These are phyloP conservation scores for Beauveria scarabaeidicola DNA, from an alignment of 2,329 filamentous ascomycete genomes.

Conservation along the genomic window DNA sequence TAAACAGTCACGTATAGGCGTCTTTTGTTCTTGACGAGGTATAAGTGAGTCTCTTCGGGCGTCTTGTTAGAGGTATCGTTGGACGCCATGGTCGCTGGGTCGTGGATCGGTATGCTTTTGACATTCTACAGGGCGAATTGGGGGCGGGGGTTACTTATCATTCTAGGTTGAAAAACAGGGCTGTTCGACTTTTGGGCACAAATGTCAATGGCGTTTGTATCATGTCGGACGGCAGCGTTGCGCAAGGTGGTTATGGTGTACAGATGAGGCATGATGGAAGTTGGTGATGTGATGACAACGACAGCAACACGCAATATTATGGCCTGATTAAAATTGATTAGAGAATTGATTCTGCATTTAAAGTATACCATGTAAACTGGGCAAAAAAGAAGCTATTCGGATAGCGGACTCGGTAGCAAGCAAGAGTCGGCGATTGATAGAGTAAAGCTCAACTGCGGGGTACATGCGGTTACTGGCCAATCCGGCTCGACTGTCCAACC, in stretches of 20 bases:
- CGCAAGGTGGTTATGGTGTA: neutral
- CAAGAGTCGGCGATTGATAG: neutral
- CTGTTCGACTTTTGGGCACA: neutral
- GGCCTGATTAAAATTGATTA: neutral
- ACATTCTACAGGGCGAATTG: neutral
- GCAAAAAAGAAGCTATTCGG: neutral
- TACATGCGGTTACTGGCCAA: constrained; percentile 2
- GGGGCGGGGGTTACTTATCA: neutral
- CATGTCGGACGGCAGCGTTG: neutral
- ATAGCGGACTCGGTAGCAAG: neutral
- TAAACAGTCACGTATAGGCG: constrained; percentile 8
- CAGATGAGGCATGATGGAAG: neutral
- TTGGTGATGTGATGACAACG: neutral
- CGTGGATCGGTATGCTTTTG: neutral
- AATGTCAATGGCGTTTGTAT: neutral
- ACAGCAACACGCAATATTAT: neutral
- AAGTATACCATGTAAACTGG: neutral
- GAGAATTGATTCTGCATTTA: neutral
- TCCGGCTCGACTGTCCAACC: neutral
- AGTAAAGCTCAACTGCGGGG: neutral
- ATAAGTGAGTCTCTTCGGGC: neutral
- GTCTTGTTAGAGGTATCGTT: neutral
- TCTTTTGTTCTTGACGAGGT: neutral
- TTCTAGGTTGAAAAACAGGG: neutral
- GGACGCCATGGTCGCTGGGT: neutral